Evolutionary conservation across 345 rosid genomes (phyloP).

Genomic region (Orychophragmus violaceus): DNA sequence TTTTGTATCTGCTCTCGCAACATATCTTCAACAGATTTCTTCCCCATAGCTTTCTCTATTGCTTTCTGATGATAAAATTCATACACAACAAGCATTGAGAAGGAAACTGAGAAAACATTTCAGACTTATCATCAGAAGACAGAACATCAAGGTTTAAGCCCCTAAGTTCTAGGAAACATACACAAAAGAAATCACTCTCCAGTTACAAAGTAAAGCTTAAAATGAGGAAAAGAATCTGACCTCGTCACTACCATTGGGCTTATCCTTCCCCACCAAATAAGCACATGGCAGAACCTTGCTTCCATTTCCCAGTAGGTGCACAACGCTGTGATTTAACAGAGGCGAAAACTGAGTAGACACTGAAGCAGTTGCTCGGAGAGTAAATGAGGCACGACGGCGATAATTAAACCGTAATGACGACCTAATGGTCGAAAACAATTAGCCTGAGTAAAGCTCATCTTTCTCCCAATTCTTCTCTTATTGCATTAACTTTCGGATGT

Average conservation of each 20-base stretch:
- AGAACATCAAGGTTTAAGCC: no score
- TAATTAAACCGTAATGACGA: not conserved
- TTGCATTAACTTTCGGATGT: not conserved
- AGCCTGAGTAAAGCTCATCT: conserved; percentile 33
- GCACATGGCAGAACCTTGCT: conserved; percentile 36
- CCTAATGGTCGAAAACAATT: conserved; percentile 23
- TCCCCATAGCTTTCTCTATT: conserved; percentile 48
- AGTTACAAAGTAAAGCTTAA: not conserved
- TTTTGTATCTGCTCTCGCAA: conserved; percentile 55
- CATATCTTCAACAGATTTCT: conserved; percentile 55
- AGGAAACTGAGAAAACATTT: not conserved
- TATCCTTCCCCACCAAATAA: conserved; percentile 63
- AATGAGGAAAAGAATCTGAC: conserved; percentile 15
- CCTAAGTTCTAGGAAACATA: no score
- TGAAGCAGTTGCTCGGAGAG: conserved; percentile 7
- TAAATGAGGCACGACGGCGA: not conserved
- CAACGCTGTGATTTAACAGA: conserved; percentile 13
- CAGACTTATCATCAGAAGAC: no score
- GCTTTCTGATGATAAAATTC: conserved; percentile 37
- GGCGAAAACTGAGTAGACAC: conserved; percentile 21
- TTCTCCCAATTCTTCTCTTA: not conserved
- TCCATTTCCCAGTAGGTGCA: conserved; percentile 19
- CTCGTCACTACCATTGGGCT: conserved; percentile 41
- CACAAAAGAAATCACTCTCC: not conserved
- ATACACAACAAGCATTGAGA: no score